Conservation (phyloP, 1,284 basidiomycete species). For the Waitea zeae region DNA sequence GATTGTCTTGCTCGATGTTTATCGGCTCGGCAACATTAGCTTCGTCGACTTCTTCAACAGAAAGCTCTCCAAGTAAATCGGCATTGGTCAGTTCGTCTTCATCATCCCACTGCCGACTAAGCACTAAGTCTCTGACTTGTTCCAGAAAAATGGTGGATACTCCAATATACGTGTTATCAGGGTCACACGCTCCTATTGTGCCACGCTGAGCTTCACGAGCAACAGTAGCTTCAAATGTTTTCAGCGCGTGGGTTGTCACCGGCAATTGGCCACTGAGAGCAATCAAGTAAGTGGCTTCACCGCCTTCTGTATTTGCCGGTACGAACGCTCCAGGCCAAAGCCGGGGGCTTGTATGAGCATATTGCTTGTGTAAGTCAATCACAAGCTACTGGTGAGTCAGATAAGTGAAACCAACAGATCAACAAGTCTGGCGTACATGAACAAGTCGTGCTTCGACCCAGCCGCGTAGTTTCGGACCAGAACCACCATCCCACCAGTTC, state of each 20-base stretch:
- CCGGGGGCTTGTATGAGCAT: neutral
- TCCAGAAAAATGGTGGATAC: neutral
- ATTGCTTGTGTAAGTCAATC: neutral
- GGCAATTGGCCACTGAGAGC: neutral
- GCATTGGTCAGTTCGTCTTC: neutral
- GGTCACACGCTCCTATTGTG: too few relatives aligned
- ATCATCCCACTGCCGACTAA: neutral
- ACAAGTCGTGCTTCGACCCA: neutral
- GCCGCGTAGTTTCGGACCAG: neutral
- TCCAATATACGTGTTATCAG: too few relatives aligned
- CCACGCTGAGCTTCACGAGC: too few relatives aligned
- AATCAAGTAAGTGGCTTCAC: neutral
- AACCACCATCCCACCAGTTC: neutral
- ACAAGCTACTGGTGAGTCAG: neutral
- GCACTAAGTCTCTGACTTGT: neutral
- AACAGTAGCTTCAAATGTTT: too few relatives aligned
- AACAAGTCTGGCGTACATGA: neutral
- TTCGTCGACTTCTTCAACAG: neutral
- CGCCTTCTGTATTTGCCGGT: neutral
- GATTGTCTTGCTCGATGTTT: neutral
- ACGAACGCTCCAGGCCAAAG: neutral
- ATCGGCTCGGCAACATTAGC: neutral
- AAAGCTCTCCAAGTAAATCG: too few relatives aligned
- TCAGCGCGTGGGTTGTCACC: too few relatives aligned
- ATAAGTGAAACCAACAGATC: neutral